Evolutionary conservation across 768 basidiomycete species (phyloP).

Genomic region (Chalciporus pseudorubinellus): DNA sequence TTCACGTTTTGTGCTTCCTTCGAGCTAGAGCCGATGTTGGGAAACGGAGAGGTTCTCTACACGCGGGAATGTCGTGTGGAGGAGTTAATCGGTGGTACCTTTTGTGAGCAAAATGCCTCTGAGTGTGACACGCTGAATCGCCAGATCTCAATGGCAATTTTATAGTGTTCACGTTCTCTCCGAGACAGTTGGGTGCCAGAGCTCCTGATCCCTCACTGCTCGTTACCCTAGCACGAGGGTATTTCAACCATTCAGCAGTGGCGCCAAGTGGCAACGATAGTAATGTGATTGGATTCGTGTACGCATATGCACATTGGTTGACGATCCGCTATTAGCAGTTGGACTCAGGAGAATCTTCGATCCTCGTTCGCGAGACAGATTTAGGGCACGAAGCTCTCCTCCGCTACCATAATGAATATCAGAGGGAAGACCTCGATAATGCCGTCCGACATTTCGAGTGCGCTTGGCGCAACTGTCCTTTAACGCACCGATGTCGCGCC

Average conservation of each 20-base stretch:
- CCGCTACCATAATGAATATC: background rate
- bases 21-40: conserved; percentile 4
- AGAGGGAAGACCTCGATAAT: background rate
- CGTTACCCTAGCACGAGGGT: background rate
- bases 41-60: conserved; percentile 4
- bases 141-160: no score
- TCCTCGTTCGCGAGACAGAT: background rate
- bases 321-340: background rate
- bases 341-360: background rate
- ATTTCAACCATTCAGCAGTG: background rate
- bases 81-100: background rate
- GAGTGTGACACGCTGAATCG: no score
- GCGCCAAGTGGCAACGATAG: background rate
- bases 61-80: background rate
- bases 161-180: background rate
- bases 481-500: background rate
- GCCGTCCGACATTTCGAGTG: conserved; percentile 5
- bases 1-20: conserved; percentile 5
- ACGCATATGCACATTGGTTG: background rate
- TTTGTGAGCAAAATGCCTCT: background rate
- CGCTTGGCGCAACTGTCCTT: background rate
- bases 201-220: background rate
- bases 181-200: no score
- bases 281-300: background rate
- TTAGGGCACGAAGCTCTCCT: conserved; percentile 1